phyloP scores from a whole-genome alignment of 2,329 filamentous ascomycete species.

The Fusarium subtropicale region DNA sequence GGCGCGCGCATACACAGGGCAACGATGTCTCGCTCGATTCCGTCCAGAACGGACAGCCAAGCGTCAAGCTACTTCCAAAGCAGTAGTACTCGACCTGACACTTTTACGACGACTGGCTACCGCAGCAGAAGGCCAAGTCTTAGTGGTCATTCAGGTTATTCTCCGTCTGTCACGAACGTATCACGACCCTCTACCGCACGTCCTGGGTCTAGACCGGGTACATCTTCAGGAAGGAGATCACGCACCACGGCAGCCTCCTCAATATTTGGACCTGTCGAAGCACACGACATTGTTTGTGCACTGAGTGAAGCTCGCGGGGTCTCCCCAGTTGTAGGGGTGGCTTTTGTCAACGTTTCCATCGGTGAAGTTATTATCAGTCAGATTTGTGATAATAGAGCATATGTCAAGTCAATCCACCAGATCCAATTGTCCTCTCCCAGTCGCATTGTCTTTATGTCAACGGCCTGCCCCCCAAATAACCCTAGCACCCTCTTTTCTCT shows the following conservation, averaged over 20 bases:
- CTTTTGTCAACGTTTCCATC: conserved; percentile 87
- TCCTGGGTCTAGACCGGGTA: conserved; percentile 51
- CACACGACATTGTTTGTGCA: conserved; percentile 86
- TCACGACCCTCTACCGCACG: conserved; percentile 40
- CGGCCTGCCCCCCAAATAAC: conserved; percentile 71
- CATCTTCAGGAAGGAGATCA: conserved; percentile 60
- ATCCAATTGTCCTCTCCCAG: conserved; percentile 83
- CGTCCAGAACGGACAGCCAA: conserved; percentile 19
- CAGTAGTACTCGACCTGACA: neutral
- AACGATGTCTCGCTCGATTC: conserved; percentile 17
- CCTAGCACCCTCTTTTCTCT: conserved; percentile 81
- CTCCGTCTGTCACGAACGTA: conserved; percentile 27
- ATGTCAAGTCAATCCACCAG: conserved; percentile 88
- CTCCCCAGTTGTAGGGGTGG: conserved; percentile 84
- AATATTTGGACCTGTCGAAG: conserved; percentile 60
- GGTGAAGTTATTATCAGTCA: conserved; percentile 88
- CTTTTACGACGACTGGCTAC: conserved; percentile 2
- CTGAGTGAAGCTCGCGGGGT: conserved; percentile 89
- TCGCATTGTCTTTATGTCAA: conserved; percentile 80
- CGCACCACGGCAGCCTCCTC: conserved; percentile 53
- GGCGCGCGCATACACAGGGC: neutral
- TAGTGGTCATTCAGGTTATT: conserved; percentile 15
- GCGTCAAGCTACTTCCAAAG: conserved; percentile 44
- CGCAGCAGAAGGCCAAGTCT: conserved; percentile 6
- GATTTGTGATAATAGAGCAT: conserved; percentile 93